These are phyloP conservation scores for Hebeloma cylindrosporum DNA, from an alignment of 768 basidiomycete species.

Conservation along the genomic window DNA sequence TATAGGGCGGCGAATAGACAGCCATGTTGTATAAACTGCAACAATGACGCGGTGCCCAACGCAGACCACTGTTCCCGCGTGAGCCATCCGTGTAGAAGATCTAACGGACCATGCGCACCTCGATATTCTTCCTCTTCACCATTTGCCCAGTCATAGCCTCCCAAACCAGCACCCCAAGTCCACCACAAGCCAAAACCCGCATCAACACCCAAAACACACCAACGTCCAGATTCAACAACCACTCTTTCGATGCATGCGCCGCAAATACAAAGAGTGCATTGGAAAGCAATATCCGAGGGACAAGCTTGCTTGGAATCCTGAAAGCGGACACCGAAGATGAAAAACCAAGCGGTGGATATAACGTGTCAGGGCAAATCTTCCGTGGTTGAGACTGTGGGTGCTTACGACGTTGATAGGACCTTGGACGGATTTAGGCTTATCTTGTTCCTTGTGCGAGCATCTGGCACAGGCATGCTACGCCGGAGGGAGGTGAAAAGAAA, in stretches of 20 bases:
- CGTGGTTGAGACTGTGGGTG: slow-evolving; percentile 11
- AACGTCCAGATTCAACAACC: slow-evolving; percentile 63
- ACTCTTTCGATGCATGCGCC: slow-evolving; percentile 64
- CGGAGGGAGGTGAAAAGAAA: slow-evolving; percentile 11
- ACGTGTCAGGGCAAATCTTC: slow-evolving; percentile 16
- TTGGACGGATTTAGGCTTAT: slow-evolving; percentile 58
- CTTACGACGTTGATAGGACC: slow-evolving; percentile 56
- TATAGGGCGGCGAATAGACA: slow-evolving; percentile 68
- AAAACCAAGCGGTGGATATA: slow-evolving; percentile 8
- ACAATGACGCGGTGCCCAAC: slow-evolving; percentile 62
- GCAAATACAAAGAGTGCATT: slow-evolving; percentile 65
- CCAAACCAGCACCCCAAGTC: slow-evolving; percentile 63
- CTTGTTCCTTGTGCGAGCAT: slow-evolving; percentile 66
- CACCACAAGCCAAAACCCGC: slow-evolving; percentile 70
- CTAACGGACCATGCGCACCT: slow-evolving; percentile 46
- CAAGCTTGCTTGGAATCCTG: slow-evolving; percentile 52
- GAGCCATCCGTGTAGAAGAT: slow-evolving; percentile 8
- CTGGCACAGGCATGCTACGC: slow-evolving; percentile 57
- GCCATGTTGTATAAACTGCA: slow-evolving; percentile 68
- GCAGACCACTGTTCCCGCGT: slow-evolving; percentile 59
- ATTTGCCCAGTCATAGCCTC: slow-evolving; percentile 54
- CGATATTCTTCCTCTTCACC: slow-evolving; percentile 53
- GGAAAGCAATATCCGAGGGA: slow-evolving; percentile 58
- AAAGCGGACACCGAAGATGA: slow-evolving; percentile 4
- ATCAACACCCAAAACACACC: slow-evolving; percentile 78